phyloP scores from a whole-genome alignment of 768 basidiomycete genomes.

The Ramaria sp. region DNA sequence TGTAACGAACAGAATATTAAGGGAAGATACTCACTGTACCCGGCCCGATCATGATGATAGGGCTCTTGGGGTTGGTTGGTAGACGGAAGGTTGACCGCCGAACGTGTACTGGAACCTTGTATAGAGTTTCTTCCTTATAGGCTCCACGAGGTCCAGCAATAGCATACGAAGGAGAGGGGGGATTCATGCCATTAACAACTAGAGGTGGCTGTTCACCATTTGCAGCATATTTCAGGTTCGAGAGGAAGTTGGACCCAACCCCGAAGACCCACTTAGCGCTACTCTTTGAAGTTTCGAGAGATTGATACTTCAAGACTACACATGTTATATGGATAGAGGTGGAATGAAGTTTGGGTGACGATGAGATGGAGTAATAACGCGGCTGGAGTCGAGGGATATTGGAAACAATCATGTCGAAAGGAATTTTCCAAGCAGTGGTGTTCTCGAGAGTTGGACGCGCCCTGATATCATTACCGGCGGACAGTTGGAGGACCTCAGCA shows the following conservation, averaged over 20 bases:
- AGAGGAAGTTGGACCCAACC: slow-evolving; percentile 88
- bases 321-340: slow-evolving; percentile 87
- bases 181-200: slow-evolving; percentile 22
- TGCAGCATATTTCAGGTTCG: slow-evolving; percentile 78
- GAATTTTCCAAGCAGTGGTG: slow-evolving; percentile 81
- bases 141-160: slow-evolving; percentile 87
- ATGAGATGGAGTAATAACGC: slow-evolving; percentile 97
- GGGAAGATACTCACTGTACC: slow-evolving; percentile 65
- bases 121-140: slow-evolving; percentile 59
- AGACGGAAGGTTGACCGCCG: slow-evolving; percentile 93
- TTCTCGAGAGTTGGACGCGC: slow-evolving; percentile 52
- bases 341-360: slow-evolving; percentile 88
- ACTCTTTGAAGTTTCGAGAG: slow-evolving; percentile 40
- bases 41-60: slow-evolving; percentile 98
- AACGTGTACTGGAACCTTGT: slow-evolving; percentile 89
- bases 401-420: slow-evolving; percentile 94
- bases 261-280: slow-evolving; percentile 68
- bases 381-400: slow-evolving; percentile 90
- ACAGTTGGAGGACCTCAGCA: slow-evolving; percentile 86
- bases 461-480: slow-evolving; percentile 65
- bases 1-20: not conserved
- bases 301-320: slow-evolving; percentile 91
- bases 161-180: slow-evolving; percentile 56
- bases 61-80: slow-evolving; percentile 96
- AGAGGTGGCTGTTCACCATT: slow-evolving; percentile 46